Conservation (phyloP, 257 asterid genomes). For the Linderniella brevidens region DNA sequence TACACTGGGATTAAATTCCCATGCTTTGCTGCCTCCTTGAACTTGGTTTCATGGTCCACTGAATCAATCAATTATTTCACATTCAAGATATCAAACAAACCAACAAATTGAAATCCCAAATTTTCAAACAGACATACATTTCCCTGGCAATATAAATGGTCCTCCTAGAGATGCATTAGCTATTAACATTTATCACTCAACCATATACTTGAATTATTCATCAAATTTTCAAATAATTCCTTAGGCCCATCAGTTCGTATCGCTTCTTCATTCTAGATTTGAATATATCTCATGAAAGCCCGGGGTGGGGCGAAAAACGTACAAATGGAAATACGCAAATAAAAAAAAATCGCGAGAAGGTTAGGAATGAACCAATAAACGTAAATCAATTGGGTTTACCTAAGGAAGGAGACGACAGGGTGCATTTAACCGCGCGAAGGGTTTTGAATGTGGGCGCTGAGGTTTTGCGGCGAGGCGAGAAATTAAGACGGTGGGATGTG, state of each 20-base stretch:
- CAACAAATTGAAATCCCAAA: conserved; percentile 5
- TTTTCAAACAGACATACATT: conserved; percentile 3
- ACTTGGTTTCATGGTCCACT: conserved; percentile 52
- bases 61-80: conserved; percentile 14
- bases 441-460: conserved; percentile 16
- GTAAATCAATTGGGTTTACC: conserved; percentile 15
- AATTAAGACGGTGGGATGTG: conserved; percentile 14
- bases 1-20: conserved; percentile 82
- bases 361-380: background rate
- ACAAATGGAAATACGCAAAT: background rate
- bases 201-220: too few relatives aligned
- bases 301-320: too few relatives aligned
- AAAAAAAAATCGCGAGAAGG: background rate
- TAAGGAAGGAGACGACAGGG: conserved; percentile 26
- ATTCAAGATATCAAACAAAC: conserved; percentile 4
- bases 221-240: too few relatives aligned
- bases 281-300: too few relatives aligned
- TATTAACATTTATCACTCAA: too few relatives aligned
- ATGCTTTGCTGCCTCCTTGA: conserved; percentile 77
- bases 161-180: too few relatives aligned
- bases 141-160: background rate
- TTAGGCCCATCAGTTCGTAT: too few relatives aligned
- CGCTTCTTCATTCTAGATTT: too few relatives aligned
- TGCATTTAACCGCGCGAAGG: conserved; percentile 31
- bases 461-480: conserved; percentile 15